A percentile compares a stretch with the other conserved stretches of the same genome.
These are phyloP conservation scores for Apiospora pterosperma DNA, from an alignment of 2,329 filamentous ascomycete genomes.

Conservation along the genomic window DNA sequence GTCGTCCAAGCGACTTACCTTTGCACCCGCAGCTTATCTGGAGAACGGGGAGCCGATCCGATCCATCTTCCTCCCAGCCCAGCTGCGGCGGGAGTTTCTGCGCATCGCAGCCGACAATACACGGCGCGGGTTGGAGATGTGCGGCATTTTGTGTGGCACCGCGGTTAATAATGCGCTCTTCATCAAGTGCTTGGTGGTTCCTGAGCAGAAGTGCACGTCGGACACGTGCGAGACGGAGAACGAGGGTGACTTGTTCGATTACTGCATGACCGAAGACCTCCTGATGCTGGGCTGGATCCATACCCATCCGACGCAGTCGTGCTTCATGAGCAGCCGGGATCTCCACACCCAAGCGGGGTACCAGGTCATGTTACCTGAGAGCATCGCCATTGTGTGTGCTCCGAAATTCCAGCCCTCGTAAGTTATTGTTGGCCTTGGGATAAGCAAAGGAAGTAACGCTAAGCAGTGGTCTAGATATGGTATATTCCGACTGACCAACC, in stretches of 20 bases:
- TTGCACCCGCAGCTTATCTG: slow-evolving; percentile 80
- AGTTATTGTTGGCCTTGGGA: slow-evolving; percentile 31
- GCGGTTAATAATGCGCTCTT: slow-evolving; percentile 92
- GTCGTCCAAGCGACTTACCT: slow-evolving; percentile 62
- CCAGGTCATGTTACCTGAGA: slow-evolving; percentile 94
- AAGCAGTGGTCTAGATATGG: slow-evolving; percentile 62
- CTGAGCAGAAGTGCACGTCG: slow-evolving; percentile 82
- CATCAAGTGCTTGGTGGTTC: slow-evolving; percentile 82
- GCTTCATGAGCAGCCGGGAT: slow-evolving; percentile 95
- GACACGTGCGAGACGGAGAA: slow-evolving; percentile 96
- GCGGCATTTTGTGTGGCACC: slow-evolving; percentile 89
- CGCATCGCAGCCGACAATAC: slow-evolving; percentile 75
- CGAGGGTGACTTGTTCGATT: slow-evolving; percentile 80
- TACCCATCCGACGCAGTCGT: slow-evolving; percentile 93
- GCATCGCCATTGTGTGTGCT: slow-evolving; percentile 94
- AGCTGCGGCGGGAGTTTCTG: slow-evolving; percentile 73
- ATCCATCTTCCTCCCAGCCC: slow-evolving; percentile 79
- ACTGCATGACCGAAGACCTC: slow-evolving; percentile 79
- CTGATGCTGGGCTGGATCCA: slow-evolving; percentile 96
- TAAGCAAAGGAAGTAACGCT: neutral
- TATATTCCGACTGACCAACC: slow-evolving; percentile 89
- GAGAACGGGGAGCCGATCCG: slow-evolving; percentile 86
- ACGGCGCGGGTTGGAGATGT: slow-evolving; percentile 80
- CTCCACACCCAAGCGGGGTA: slow-evolving; percentile 92
- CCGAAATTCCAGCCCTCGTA: slow-evolving; percentile 75